Percentiles rank a stretch among this genome's conserved stretches.
phyloP scores from a whole-genome alignment of 2,329 filamentous ascomycete genomes.

The Sarocladium brachiariae region DNA sequence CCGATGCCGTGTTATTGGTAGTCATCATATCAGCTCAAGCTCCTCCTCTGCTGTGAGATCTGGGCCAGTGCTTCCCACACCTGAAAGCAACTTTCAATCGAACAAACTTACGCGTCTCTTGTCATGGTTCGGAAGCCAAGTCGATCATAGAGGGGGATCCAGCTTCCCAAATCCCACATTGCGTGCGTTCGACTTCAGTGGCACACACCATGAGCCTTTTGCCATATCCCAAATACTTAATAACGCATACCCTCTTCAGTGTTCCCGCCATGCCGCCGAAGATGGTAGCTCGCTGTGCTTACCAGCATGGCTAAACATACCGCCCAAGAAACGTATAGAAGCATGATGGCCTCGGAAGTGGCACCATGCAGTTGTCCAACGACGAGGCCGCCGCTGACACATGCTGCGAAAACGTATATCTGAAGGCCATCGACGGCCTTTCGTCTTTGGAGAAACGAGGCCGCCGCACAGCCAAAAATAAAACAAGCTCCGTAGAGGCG shows the following conservation, averaged over 20 bases:
- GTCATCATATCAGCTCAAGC: neutral
- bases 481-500: slow-evolving; percentile 1
- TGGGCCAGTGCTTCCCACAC: too few relatives aligned
- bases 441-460: slow-evolving; percentile 2
- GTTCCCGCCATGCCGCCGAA: neutral
- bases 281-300: neutral
- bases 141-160: too few relatives aligned
- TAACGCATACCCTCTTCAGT: neutral
- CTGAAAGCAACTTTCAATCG: too few relatives aligned
- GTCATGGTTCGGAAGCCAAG: too few relatives aligned
- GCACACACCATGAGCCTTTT: neutral
- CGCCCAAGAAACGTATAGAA: slow-evolving; percentile 9
- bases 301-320: slow-evolving; percentile 7
- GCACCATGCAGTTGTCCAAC: slow-evolving; percentile 5
- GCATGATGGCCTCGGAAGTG: slow-evolving; percentile 2
- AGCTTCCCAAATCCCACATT: too few relatives aligned
- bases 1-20: neutral
- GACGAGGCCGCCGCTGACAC: neutral
- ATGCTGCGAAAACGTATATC: slow-evolving; percentile 7
- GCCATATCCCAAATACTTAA: neutral
- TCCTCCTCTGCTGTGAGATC: too few relatives aligned
- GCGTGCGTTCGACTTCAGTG: neutral
- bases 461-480: neutral
- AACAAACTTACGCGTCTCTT: too few relatives aligned
- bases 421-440: slow-evolving; percentile 1